Evolutionary conservation across 331 rosid species (phyloP).

Genomic region (Saraca asoca): DNA sequence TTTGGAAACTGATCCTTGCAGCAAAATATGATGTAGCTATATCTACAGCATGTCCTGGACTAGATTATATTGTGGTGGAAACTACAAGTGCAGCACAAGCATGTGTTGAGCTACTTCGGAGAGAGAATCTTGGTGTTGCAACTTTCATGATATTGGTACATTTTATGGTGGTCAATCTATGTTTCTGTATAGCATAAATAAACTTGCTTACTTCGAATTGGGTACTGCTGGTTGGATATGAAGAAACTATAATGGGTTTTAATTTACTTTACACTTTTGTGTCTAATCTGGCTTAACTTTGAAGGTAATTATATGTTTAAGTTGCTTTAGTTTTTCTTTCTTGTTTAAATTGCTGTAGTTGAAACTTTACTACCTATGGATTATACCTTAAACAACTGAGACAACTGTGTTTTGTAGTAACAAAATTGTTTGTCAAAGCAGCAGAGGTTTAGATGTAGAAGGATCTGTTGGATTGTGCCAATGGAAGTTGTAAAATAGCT

Average conservation of each 20-base stretch:
- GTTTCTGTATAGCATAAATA: not conserved
- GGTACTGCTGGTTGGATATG: constrained; percentile 23
- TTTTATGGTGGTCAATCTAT: not conserved
- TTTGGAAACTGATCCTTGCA: constrained; percentile 47
- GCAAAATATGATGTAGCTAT: constrained; percentile 89
- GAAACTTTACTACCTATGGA: constrained; percentile 3
- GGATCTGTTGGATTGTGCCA: constrained; percentile 4
- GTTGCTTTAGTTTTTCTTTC: not conserved
- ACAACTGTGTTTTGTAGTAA: constrained; percentile 1
- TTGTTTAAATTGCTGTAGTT: not conserved
- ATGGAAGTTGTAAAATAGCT: constrained; percentile 1
- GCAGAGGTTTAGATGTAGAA: constrained; percentile 14
- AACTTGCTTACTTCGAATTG: constrained; percentile 8
- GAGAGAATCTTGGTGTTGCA: constrained; percentile 86
- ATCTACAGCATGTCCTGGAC: constrained; percentile 90
- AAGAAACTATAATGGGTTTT: constrained; percentile 8
- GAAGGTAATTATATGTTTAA: not conserved
- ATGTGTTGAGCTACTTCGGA: constrained; percentile 89
- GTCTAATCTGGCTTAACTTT: not conserved
- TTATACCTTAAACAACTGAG: constrained; percentile 12
- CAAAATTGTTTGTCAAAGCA: not conserved
- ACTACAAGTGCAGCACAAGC: constrained; percentile 86
- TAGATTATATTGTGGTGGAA: constrained; percentile 94
- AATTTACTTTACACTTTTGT: not conserved
- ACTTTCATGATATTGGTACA: constrained; percentile 96